Percentiles rank a stretch among this genome's conserved stretches.
Evolutionary conservation across 495 filamentous ascomycete genomes (phyloP).

Genomic region (Halenospora varia): DNA sequence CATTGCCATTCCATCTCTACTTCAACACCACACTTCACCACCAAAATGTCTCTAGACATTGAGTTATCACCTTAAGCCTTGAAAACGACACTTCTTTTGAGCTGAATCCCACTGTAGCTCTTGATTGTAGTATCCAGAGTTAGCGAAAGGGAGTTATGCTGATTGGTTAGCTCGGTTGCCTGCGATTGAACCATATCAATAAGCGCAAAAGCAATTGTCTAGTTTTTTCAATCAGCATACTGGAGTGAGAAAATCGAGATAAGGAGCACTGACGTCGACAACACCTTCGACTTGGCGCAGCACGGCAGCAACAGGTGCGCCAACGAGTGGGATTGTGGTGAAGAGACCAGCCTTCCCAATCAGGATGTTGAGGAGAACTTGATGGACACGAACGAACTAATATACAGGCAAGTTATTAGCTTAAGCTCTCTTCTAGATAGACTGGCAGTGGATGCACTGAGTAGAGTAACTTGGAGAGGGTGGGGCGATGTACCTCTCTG

Average conservation of each 20-base stretch:
- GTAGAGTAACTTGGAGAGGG: constrained; percentile 3
- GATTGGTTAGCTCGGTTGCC: not conserved
- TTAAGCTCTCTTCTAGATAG: too few species aligned
- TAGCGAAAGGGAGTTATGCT: constrained; percentile 10
- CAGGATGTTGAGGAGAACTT: constrained; percentile 28
- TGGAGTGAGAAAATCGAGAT: not conserved
- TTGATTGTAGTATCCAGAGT: constrained; percentile 14
- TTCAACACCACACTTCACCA: too few species aligned
- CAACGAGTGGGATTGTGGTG: constrained; percentile 21
- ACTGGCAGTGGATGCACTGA: not conserved
- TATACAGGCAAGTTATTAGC: not conserved
- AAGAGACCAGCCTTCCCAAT: constrained; percentile 28
- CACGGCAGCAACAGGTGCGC: constrained; percentile 13
- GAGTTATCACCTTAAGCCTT: too few species aligned
- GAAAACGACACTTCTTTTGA: too few species aligned
- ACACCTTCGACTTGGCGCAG: constrained; percentile 20
- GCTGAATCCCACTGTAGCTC: constrained; percentile 4
- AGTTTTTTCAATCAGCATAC: not conserved
- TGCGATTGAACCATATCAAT: constrained; percentile 11
- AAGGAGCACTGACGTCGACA: constrained; percentile 24
- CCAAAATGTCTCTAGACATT: too few species aligned
- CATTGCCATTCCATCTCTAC: too few species aligned
- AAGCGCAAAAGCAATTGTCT: constrained; percentile 14
- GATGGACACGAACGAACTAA: constrained; percentile 28
- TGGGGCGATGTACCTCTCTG: constrained; percentile 18